Base-by-base conservation (phyloP, 805 yeast genomes). In the Kodamaea nitidulidarum region DNA sequence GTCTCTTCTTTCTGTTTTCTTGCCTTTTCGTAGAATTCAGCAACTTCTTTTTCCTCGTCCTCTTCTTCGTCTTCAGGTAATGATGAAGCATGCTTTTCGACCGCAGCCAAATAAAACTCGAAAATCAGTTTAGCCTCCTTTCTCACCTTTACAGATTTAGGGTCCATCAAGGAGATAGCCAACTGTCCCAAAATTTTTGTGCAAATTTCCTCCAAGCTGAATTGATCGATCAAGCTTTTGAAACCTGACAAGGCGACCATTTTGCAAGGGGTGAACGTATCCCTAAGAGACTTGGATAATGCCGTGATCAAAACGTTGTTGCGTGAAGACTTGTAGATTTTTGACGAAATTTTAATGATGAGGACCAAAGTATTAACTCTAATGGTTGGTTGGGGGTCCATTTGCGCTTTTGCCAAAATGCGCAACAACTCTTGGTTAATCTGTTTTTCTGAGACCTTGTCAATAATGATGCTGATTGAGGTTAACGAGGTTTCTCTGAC, bases 251-350 rank as follows among this genome's bases (percentile, higher is more conserved):
- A 65, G 0, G 96, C 88, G 3, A 83, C 84, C 52, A 81, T 58
- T 47, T 93, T 74, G 10, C 95, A 79, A 6, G 84, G 88, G 2
- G 80, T 71, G 52, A 78, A 80, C 0, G 90, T 74, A 58, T 91
- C 98, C 50, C 80, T 81, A 33, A 91, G 68, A 0, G 95, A 84
- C 51, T 88, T 82, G 2, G 86, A 76, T 50, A 85, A 83, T 0
- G 97, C 98, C 1, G 96, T 88, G 2, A 88, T 80, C 35, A 93
- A 64, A 2, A 93, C 95, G 15, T 79, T 80, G 7, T 86, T 71
- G 42, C 90, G 71, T 3, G 84, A 67, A 11, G 56, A 60, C 15
- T 66, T 52, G 50, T 78, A 79, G 49, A 88, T 73, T 42, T 68
- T 62, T 22, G 70, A 58, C 0, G 93, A 80, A 32, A 88, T 77